Percentiles rank a stretch among this genome's conserved stretches.
Evolutionary conservation across 2,329 filamentous ascomycete species (phyloP).

Genomic region (Colletotrichum gloeosporioides): DNA sequence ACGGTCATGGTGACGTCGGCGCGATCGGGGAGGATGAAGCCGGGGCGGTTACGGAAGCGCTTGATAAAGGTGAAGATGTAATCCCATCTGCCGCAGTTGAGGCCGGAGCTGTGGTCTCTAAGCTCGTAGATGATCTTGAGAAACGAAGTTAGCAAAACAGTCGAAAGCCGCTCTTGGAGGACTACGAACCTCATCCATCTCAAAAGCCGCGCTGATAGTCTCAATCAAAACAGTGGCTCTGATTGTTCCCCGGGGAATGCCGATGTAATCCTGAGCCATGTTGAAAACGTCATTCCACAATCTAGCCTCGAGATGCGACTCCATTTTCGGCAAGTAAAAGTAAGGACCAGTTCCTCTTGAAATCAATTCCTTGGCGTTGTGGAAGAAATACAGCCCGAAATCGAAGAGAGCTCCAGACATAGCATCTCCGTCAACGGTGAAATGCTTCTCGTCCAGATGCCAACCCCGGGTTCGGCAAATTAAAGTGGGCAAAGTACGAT

Average conservation of each 20-base stretch:
- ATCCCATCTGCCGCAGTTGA: slow-evolving; percentile 94
- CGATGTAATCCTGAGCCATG: slow-evolving; percentile 83
- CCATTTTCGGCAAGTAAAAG: slow-evolving; percentile 93
- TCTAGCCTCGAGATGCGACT: slow-evolving; percentile 87
- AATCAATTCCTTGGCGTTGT: slow-evolving; percentile 84
- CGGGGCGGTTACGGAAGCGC: slow-evolving; percentile 87
- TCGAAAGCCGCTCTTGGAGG: fast-evolving
- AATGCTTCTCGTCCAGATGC: slow-evolving; percentile 93
- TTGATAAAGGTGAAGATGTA: slow-evolving; percentile 97
- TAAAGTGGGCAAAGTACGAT: slow-evolving; percentile 77
- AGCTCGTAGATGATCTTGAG: slow-evolving; percentile 85
- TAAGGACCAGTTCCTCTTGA: slow-evolving; percentile 81
- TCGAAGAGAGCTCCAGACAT: slow-evolving; percentile 87
- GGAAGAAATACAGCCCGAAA: slow-evolving; percentile 93
- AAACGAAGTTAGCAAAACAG: background rate
- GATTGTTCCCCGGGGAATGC: slow-evolving; percentile 82
- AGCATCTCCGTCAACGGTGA: slow-evolving; percentile 86
- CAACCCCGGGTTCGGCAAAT: slow-evolving; percentile 88
- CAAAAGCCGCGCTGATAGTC: slow-evolving; percentile 89
- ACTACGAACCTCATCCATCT: slow-evolving; percentile 76
- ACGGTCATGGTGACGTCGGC: slow-evolving; percentile 87
- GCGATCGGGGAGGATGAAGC: slow-evolving; percentile 88
- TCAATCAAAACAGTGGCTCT: slow-evolving; percentile 88
- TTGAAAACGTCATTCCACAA: slow-evolving; percentile 96
- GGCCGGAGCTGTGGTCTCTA: slow-evolving; percentile 83